Evolutionary conservation across 2,329 filamentous ascomycete genomes (phyloP), one percentile per base, ranked within the genome.

Genomic region (Alternaria angustiovoidea): DNA sequence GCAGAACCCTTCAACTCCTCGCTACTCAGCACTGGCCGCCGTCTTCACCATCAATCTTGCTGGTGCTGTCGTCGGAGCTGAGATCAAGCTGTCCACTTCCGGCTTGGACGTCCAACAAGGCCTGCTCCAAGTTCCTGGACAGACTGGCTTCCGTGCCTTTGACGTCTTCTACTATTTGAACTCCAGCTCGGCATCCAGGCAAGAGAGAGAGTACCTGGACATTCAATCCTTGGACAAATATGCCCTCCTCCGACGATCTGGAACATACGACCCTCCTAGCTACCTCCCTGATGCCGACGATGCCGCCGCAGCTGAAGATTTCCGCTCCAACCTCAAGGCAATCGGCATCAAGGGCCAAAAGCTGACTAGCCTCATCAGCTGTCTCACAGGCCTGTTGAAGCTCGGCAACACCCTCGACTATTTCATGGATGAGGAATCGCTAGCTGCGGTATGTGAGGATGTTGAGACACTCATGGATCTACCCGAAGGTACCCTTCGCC

Each of bases 121-220:
- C 42, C 83, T 99, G 11, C 83, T 97, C 16, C 88, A 91, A 57
- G 88, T 99, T 16, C 92, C 95, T 0, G 79, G 88, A 0, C 89
- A 97, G 74, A 75, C 88, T 7, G 95, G 95, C 12, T 93, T 93
- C 78, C 89, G 95, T 64, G 95, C 94, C 4, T 99, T 99, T 70
- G 94, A 99, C 74, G 95, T 96, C 51, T 98, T 99, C 75, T 98
- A 99, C 81, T 98, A 97, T 72, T 87, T 99, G 1, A 85, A 98
- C 42, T 96, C 94, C 0, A 93, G 91, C n/a, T 91, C 92, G 0
- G 96, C 95, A 0, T 95, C 92, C 1, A 88, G 91, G 4, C 90
- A 93, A 2, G 95, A 99, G 80, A 86, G 93, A 57, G 94, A 98
- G 75, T 96, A 94, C 62, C 82, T 99, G 14, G 89, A 91, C 26